Base-by-base conservation (phyloP, 331 rosid species). In the Stylosanthes scabra region DNA sequence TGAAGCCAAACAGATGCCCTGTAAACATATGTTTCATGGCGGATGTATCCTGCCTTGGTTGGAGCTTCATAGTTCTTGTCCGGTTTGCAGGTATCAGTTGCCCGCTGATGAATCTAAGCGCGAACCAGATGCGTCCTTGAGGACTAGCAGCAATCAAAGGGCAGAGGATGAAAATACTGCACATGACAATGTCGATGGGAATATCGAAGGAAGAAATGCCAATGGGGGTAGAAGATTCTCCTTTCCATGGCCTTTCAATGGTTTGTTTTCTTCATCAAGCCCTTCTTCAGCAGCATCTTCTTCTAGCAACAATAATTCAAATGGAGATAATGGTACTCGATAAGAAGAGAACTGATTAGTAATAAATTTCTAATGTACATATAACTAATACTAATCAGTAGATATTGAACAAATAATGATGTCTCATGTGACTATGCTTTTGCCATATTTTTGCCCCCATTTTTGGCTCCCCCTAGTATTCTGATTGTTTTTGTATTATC, bases 41-140 rank as follows among this genome's bases (percentile, higher is more conserved):
- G 85, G 70, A 11, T 91, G 97, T 74, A 89, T 91, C 68, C 78
- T 91, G 13, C 95, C 96, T 10, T 91, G 97, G 97, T 80, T 91
- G 67, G 96, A 89, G 71, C 92, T 89, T 78, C 97, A 89, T 79
- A 89, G 93, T 81, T 91, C 92, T 28, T 91, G 96, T 74, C 95
- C 97, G 9, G 93, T 89, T 57, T 91, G 97, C 80, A 81, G 93
- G 88, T 87, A 71, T 82, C 93, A 86, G 71, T 68, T 91, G 83
- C 90, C 86, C 41, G 59, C 74, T 4, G 85, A 81, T 69, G 97
- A 87, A 74, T 67, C 86, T 66, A 89, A 91, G 76, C 82, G 44
- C 4, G 87, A 87, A 49, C 27, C 82, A 3, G 85, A 80, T 68
- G 78, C 28, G 58, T 14, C 85, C 37, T 31, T 31, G 37, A 78